Evolutionary conservation across 2,329 filamentous ascomycete genomes (phyloP).

Genomic region (Apiospora rasikravindrae): DNA sequence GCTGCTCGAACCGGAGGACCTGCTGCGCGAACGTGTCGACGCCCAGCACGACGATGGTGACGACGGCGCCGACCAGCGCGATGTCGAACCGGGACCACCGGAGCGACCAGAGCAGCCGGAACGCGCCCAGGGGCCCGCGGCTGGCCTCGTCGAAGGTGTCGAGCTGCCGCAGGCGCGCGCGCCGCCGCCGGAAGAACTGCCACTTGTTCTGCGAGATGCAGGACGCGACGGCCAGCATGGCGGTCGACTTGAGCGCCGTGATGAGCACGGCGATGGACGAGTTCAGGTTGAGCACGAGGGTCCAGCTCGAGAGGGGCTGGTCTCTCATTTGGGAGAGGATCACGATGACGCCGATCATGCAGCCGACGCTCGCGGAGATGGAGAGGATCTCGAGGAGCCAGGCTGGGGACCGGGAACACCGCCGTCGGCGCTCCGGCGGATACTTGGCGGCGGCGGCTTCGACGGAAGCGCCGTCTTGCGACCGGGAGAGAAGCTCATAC

Average conservation of each 20-base stretch:
- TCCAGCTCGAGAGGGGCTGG: constrained; percentile 25
- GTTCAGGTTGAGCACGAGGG: constrained; percentile 24
- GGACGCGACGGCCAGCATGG: constrained; percentile 22
- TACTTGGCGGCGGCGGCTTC: too few relatives aligned
- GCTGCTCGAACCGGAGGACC: constrained; percentile 21
- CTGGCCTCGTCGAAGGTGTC: constrained; percentile 29
- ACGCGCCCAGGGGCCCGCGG: constrained; percentile 24
- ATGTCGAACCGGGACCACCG: constrained; percentile 20
- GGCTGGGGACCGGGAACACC: neutral
- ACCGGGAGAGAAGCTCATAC: neutral
- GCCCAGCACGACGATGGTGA: constrained; percentile 21
- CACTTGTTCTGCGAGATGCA: constrained; percentile 30
- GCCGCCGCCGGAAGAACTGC: constrained; percentile 24
- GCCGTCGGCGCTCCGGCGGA: too few relatives aligned
- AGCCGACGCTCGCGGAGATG: neutral
- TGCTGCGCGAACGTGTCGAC: constrained; percentile 29
- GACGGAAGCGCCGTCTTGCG: neutral
- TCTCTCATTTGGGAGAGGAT: constrained; percentile 16
- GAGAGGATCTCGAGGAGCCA: neutral
- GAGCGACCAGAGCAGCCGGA: constrained; percentile 22
- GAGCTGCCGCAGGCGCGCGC: constrained; percentile 24
- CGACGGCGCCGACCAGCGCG: constrained; percentile 22
- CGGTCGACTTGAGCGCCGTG: constrained; percentile 22
- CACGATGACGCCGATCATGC: neutral
- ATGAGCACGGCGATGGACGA: constrained; percentile 27